A percentile compares a stretch with the other conserved stretches of the same genome.
Conservation (phyloP, 306 rosid genomes). For the Cucurbita pepo region DNA sequence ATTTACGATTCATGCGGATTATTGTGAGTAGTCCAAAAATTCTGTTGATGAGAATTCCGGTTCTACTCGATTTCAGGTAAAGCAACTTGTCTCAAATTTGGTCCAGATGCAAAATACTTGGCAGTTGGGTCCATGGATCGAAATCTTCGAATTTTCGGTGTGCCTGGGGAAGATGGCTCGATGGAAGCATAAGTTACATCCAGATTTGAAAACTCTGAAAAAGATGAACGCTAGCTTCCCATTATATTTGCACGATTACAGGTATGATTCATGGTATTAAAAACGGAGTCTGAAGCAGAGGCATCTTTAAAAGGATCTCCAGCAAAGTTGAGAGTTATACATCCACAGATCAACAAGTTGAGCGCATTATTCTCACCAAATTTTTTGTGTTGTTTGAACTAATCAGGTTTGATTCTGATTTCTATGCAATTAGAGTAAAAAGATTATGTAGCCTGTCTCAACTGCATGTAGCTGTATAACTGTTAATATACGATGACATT, state of each 20-base stretch:
- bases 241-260: not conserved
- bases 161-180: conserved; percentile 38
- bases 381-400: not conserved
- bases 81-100: conserved; percentile 60
- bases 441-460: too few relatives aligned
- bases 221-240: not conserved
- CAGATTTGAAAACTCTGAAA: not conserved
- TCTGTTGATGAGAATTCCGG: not conserved
- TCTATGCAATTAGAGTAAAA: not conserved
- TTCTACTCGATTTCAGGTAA: conserved; percentile 37
- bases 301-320: not conserved
- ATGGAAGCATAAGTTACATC: conserved; percentile 23
- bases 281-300: not conserved
- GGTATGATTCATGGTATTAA: not conserved
- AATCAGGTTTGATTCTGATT: not conserved
- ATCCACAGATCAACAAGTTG: not conserved
- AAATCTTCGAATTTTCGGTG: conserved; percentile 80
- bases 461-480: not conserved
- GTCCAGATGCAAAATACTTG: conserved; percentile 73
- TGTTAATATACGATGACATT: not conserved
- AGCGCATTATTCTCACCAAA: not conserved
- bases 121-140: conserved; percentile 93
- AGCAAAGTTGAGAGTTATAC: not conserved
- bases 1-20: not conserved
- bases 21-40: not conserved